A percentile compares a stretch with the other conserved stretches of the same genome.
These are phyloP conservation scores for Neurospora sp. DNA, from an alignment of 495 filamentous ascomycete genomes.

Conservation along the genomic window DNA sequence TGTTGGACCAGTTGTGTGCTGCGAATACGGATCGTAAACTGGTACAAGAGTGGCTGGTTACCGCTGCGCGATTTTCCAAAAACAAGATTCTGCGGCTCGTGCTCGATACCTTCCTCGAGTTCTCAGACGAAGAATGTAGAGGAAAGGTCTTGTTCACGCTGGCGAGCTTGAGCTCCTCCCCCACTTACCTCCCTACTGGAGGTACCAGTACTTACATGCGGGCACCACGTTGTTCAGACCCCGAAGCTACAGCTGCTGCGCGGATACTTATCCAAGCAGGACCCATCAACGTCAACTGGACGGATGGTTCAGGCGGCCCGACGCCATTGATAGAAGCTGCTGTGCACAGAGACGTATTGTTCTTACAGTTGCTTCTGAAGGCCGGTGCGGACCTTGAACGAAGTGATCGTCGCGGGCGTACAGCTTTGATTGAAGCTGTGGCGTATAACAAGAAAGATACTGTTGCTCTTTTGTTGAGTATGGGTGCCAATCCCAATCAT, in stretches of 20 bases:
- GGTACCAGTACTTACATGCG: too few relatives aligned
- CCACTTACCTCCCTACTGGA: too few relatives aligned
- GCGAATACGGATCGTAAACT: too few relatives aligned
- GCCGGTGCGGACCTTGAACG: background rate
- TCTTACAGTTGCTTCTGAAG: background rate
- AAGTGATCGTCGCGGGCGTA: background rate
- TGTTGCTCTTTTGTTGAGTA: background rate
- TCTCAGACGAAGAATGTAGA: background rate
- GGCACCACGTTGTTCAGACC: too few relatives aligned
- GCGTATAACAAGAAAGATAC: rapidly evolving
- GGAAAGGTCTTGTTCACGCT: background rate
- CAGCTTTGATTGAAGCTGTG: background rate
- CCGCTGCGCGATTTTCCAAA: background rate
- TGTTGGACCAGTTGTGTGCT: too few relatives aligned
- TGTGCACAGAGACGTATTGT: background rate
- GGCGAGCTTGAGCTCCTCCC: too few relatives aligned
- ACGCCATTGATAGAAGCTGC: background rate
- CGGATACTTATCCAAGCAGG: background rate
- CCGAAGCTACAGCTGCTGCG: background rate
- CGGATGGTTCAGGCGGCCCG: background rate
- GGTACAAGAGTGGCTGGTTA: background rate
- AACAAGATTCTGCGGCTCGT: background rate
- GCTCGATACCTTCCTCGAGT: background rate
- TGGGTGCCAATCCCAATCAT: background rate
- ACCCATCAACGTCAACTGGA: background rate